These are phyloP conservation scores for Dendrobium huoshanense DNA, from an alignment of 106 monocot species.

Conservation along the genomic window DNA sequence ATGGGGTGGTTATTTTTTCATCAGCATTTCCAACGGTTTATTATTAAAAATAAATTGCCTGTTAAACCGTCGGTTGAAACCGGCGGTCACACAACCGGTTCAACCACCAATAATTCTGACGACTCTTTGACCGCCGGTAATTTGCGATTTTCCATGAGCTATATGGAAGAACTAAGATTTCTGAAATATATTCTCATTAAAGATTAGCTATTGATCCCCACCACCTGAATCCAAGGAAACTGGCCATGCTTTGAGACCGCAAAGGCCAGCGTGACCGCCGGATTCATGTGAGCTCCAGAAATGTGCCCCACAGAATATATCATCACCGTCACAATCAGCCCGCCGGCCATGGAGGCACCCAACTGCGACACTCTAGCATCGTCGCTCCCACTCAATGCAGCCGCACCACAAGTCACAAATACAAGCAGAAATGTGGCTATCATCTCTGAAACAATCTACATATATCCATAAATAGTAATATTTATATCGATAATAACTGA, in stretches of 20 bases:
- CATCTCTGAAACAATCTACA: constrained; percentile 43
- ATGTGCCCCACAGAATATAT: constrained; percentile 20
- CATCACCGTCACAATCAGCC: constrained; percentile 57
- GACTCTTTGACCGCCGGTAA: no score
- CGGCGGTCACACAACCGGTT: no score
- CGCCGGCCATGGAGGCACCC: constrained; percentile 50
- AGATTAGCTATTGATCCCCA: background rate
- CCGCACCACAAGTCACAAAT: constrained; percentile 54
- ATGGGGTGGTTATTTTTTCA: no score
- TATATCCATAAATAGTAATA: background rate
- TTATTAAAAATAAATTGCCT: no score
- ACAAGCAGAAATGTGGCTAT: constrained; percentile 55
- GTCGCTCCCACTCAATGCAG: constrained; percentile 24
- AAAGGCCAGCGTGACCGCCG: constrained; percentile 61
- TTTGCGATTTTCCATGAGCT: no score
- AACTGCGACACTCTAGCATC: constrained; percentile 25
- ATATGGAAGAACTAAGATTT: no score
- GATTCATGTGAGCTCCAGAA: constrained; percentile 24
- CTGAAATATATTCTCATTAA: no score
- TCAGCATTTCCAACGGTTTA: no score
- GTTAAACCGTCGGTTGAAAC: no score
- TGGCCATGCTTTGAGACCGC: constrained; percentile 26
- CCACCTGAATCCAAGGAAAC: constrained; percentile 70
- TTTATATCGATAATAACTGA: background rate
- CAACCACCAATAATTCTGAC: no score